Evolutionary conservation across 176 grass and related monocot species (phyloP), one percentile per base, ranked within the genome.

Genomic region (Avena sativa): DNA sequence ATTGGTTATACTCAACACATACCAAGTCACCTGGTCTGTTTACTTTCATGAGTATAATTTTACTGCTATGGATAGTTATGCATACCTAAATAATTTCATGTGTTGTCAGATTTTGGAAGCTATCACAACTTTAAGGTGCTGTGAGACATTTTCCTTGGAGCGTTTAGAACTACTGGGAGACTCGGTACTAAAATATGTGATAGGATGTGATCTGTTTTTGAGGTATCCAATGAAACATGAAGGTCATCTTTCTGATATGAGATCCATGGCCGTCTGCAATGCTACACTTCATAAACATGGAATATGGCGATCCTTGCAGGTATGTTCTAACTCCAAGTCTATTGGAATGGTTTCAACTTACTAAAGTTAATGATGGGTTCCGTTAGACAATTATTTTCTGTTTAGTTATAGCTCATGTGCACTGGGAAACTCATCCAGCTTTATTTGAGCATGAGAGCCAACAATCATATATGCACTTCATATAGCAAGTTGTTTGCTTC

Each of bases 91-190:
- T 30, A 21, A 87, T 82, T 63, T 84, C 40, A 74, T 81, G 14
- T 79, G 50, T 67, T 57, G 74, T 26, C 83, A 98, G 96, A 95
- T 98, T 86, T 91, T 98, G 96, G 96, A 98, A 92, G 93, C 93
- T 83, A 91, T 98, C 71, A 91, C 96, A 48, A 94, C 91, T 84
- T 86, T 86, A 83, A 78, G 93, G 88, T 93, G 93, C 61, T 92
- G 86, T 47, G 96, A 98, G 81, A 93, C 92, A 68, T 98, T 95
- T 84, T 98, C 91, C 57, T 60, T 98, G 52, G 96, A 98, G 88
- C 91, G 96, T 62, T 79, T 98, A 21, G 96, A 98, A 79, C 67
- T 98, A 63, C 88, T 98, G 81, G 93, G 96, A 30, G 96, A 98
- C 79, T 98, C 96, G 3, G 90, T 98, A 63, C 82, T 95, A 65